These are phyloP conservation scores for Triangularia setosa DNA, from an alignment of 2,329 filamentous ascomycete species.

Conservation along the genomic window DNA sequence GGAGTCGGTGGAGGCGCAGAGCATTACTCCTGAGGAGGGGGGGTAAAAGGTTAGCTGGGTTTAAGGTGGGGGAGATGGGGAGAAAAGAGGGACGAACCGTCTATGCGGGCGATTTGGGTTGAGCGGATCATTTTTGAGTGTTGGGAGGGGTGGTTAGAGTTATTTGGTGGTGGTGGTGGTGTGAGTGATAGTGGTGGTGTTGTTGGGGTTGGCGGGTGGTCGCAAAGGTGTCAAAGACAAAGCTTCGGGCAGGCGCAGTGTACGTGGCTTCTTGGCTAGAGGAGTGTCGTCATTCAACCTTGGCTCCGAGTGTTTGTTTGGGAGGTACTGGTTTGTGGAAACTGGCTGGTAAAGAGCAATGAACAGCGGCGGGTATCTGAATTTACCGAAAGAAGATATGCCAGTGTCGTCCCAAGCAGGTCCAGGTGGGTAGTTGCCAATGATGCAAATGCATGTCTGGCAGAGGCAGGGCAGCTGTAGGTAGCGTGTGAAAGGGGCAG, in stretches of 20 bases:
- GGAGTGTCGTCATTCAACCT: neutral
- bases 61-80: neutral
- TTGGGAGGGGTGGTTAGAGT: constrained; percentile 1
- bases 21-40: constrained; percentile 68
- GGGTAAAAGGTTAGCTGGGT: neutral
- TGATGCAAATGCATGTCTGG: constrained; percentile 4
- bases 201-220: neutral
- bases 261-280: constrained; percentile 6
- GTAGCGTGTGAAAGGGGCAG: neutral
- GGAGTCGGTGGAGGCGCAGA: constrained; percentile 90
- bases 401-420: neutral
- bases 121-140: constrained; percentile 71
- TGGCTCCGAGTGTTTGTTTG: neutral
- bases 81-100: constrained; percentile 55
- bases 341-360: neutral
- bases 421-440: neutral
- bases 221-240: constrained; percentile 23
- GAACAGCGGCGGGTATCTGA: neutral
- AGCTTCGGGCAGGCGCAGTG: neutral
- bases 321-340: neutral
- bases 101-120: constrained; percentile 89
- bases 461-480: neutral
- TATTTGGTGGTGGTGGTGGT: constrained; percentile 1
- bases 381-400: neutral
- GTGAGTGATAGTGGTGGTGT: neutral